These are phyloP conservation scores for Ceratobasidium sp. DNA, from an alignment of 1,284 basidiomycete genomes.

Conservation along the genomic window DNA sequence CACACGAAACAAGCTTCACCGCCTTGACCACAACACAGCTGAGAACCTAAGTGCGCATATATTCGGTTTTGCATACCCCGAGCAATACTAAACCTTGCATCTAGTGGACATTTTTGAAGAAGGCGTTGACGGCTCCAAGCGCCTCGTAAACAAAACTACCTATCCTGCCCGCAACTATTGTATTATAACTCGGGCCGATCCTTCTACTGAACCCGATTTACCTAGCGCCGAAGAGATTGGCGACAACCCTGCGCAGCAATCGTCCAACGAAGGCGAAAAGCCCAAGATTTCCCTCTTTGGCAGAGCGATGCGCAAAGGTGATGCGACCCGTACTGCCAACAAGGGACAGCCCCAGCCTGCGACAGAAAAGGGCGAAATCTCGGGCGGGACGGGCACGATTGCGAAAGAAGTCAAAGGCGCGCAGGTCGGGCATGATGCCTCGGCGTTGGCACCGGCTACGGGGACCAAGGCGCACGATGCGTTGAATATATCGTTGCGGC, in stretches of 20 bases:
- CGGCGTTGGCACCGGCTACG: constrained; percentile 49
- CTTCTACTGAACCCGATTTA: constrained; percentile 40
- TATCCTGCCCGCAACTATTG: constrained; percentile 52
- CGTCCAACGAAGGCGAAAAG: constrained; percentile 20
- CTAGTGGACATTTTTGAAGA: constrained; percentile 45
- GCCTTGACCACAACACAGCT: constrained; percentile 59
- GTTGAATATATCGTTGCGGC: constrained; percentile 51
- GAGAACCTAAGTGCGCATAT: constrained; percentile 55
- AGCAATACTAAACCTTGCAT: not conserved
- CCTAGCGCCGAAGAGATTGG: constrained; percentile 33
- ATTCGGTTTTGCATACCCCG: not conserved
- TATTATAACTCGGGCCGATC: constrained; percentile 52
- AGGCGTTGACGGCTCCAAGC: constrained; percentile 48
- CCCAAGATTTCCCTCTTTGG: constrained; percentile 32
- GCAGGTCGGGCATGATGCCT: constrained; percentile 48
- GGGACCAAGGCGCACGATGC: constrained; percentile 51
- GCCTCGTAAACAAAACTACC: constrained; percentile 47
- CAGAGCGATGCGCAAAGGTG: constrained; percentile 14
- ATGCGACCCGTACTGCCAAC: constrained; percentile 2
- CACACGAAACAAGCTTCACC: constrained; percentile 55
- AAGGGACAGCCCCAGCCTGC: constrained; percentile 4
- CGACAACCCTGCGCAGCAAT: constrained; percentile 30
- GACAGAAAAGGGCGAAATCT: constrained; percentile 48
- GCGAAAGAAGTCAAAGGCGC: constrained; percentile 51
- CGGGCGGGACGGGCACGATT: constrained; percentile 45